Conservation (phyloP, 2,329 filamentous ascomycete species). For the Claviceps arundinis region DNA sequence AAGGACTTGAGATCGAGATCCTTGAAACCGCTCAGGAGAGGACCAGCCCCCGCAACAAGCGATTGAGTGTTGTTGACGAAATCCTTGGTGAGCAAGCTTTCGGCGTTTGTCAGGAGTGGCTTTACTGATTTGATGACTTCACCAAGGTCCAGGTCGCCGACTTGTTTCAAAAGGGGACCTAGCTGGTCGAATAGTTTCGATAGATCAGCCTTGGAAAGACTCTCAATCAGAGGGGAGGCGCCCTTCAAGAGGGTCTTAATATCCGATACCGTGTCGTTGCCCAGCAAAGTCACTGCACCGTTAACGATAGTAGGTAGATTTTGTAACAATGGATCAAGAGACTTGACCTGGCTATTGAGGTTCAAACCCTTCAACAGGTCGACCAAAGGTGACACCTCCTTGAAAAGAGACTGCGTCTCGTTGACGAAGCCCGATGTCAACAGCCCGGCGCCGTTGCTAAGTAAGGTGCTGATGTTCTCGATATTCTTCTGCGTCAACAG, state of each 20-base stretch:
- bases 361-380: conserved; percentile 20
- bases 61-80: conserved; percentile 11
- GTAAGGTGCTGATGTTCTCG: conserved; percentile 19
- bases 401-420: conserved; percentile 21
- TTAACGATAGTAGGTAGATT: conserved; percentile 1
- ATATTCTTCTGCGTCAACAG: conserved; percentile 20
- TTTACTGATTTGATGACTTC: too few relatives aligned
- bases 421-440: conserved; percentile 20
- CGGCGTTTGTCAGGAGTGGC: conserved; percentile 1
- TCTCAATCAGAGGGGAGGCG: conserved; percentile 3
- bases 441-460: conserved; percentile 24
- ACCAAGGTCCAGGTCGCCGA: conserved; percentile 5
- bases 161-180: conserved; percentile 2
- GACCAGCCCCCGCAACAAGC: conserved; percentile 11
- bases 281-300: conserved; percentile 1
- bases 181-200: conserved; percentile 4
- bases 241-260: conserved; percentile 3
- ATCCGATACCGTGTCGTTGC: conserved; percentile 2
- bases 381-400: conserved; percentile 19
- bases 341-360: conserved; percentile 11
- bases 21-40: conserved; percentile 22
- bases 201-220: conserved; percentile 6
- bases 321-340: conserved; percentile 10
- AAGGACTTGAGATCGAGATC: conserved; percentile 13
- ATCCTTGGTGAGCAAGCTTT: conserved; percentile 6